Evolutionary conservation across 352 stramenopile genomes (phyloP), one percentile per base, ranked within the genome.

Genomic region (Phytopythium mirpurense): DNA sequence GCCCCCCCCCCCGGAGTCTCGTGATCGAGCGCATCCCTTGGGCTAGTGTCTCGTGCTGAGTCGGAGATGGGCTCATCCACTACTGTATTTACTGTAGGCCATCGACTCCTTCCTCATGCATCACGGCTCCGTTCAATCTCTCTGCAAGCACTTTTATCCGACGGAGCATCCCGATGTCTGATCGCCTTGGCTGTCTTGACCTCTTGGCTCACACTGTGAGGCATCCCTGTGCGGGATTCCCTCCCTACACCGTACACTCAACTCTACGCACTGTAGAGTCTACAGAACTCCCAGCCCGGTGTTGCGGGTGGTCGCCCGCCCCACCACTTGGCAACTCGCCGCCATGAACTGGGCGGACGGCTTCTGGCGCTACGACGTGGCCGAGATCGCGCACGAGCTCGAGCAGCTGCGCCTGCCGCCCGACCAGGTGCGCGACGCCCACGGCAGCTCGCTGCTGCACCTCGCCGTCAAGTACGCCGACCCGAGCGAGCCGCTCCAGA

Each of bases 401-500:
- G 31, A 43, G 18, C n/a, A 2, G 26, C 7, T 37, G 32, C n/a
- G 14, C 16, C 2, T 16, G 8, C 15, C 47, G 4, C 29, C 21
- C 1, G 19, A 29, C 19, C 32, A 43, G 19, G 47, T 19, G 47
- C 16, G 32, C 8, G 47, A 53, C 47, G 31, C 31, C 6, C 27
- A 42, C 47, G 31, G 47, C n/a, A 40, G 21, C 47, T 53, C 47
- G 32, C 47, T 53, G 19, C 29, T 53, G 32, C 32, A n/a, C 14
- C 47, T 53, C 11, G 47, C 47, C 16, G 14, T 53, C 47, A 53
- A 53, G 47, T 53, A 53, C 32, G 32, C 47, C 5, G 47, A 53
- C 47, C 47, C 47, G 29, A 5, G 31, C 26, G 47, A 41, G 19
- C 47, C 47, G 21, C 19, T 7, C 3, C 21, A 12, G 31, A 24